Conservation (phyloP, 805 yeast species). For the Candida verbasci region DNA sequence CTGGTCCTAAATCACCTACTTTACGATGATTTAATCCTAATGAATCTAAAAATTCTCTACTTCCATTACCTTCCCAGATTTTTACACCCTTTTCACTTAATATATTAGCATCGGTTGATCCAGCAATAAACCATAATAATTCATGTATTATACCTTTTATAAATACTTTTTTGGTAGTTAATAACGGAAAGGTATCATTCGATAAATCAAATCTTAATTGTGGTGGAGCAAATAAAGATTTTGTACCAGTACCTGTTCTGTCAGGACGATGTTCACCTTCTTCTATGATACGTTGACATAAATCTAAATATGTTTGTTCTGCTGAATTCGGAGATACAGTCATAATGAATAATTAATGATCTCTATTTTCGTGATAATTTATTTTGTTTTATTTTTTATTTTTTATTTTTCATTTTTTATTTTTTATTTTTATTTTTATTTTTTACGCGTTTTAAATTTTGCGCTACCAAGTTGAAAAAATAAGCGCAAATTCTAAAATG, state of each 20-base stretch:
- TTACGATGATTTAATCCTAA: constrained; percentile 76
- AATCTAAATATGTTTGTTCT: constrained; percentile 83
- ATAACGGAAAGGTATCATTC: constrained; percentile 73
- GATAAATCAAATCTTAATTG: constrained; percentile 79
- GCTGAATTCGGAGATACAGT: constrained; percentile 40
- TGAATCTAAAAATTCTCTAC: constrained; percentile 81
- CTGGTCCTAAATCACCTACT: constrained; percentile 97
- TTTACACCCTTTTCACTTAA: constrained; percentile 83
- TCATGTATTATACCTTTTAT: constrained; percentile 86
- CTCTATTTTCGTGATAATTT: too few species aligned
- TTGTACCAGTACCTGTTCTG: constrained; percentile 96
- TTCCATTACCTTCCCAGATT: constrained; percentile 99
- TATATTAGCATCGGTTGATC: constrained; percentile 81
- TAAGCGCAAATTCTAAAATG: too few species aligned
- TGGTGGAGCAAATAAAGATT: constrained; percentile 90
- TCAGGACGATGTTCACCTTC: constrained; percentile 92
- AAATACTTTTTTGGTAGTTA: constrained; percentile 91
- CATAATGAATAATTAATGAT: constrained; percentile 16
- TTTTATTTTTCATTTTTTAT: too few species aligned
- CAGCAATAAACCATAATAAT: constrained; percentile 87
- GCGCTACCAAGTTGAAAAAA: too few species aligned
- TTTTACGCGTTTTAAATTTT: too few species aligned
- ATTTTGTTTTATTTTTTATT: too few species aligned
- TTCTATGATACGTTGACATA: constrained; percentile 69
- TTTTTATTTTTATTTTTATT: too few species aligned